These are phyloP conservation scores for Proliferodiscus dingleyae DNA, from an alignment of 2,329 filamentous ascomycete genomes.

Conservation along the genomic window DNA sequence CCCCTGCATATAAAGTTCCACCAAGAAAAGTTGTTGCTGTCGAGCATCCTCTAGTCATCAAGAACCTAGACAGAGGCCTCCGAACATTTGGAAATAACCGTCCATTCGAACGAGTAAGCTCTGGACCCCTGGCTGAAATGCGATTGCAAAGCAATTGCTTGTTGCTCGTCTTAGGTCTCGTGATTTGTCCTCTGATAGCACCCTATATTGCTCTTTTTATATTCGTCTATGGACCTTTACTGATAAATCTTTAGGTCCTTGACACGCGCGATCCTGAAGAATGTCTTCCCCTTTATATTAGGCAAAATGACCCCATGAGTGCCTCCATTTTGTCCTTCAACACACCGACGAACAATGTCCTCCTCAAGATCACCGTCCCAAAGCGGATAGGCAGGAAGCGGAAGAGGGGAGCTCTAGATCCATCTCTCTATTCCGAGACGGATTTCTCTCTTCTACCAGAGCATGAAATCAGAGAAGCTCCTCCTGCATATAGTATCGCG, in stretches of 20 bases:
- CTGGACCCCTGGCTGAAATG: not conserved
- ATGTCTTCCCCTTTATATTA: conserved; percentile 65
- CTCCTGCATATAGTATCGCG: conserved; percentile 7
- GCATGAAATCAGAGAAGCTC: not conserved
- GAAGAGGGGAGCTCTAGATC: conserved; percentile 69
- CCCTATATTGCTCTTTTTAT: not conserved
- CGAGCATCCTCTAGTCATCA: conserved; percentile 63
- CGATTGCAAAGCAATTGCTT: not conserved
- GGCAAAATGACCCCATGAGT: conserved; percentile 73
- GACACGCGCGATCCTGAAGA: conserved; percentile 41
- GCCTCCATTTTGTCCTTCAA: conserved; percentile 74
- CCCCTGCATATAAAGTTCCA: conserved; percentile 47
- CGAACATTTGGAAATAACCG: conserved; percentile 48
- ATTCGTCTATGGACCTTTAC: not conserved
- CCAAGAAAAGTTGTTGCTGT: conserved; percentile 51
- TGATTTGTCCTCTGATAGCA: conserved; percentile 6
- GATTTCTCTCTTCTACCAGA: not conserved
- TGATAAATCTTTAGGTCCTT: conserved; percentile 36
- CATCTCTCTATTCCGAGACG: conserved; percentile 45
- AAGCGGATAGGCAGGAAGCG: conserved; percentile 81
- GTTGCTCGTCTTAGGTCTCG: conserved; percentile 14
- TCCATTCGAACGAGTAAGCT: conserved; percentile 28
- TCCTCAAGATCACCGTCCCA: conserved; percentile 82
- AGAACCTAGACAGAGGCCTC: conserved; percentile 59
- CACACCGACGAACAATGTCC: conserved; percentile 71